Conservation (phyloP, 1,284 basidiomycete species). For the Xanthoconium separans region DNA sequence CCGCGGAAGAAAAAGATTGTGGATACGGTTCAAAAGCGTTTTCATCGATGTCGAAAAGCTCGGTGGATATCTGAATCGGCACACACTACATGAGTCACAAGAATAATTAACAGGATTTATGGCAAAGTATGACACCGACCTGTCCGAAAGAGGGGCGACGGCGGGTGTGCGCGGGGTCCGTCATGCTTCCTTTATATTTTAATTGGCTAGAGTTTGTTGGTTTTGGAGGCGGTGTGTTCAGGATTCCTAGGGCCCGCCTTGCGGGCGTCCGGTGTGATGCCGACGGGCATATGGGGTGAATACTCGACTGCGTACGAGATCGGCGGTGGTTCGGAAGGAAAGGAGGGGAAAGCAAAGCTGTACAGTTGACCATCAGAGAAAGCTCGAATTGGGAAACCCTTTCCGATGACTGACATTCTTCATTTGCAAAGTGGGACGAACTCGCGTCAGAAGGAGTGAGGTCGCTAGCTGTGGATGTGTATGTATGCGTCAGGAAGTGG, state of each 20-base stretch:
- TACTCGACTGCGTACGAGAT: constrained; percentile 56
- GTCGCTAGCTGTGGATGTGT: constrained; percentile 47
- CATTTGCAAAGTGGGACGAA: constrained; percentile 41
- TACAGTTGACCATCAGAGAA: constrained; percentile 17
- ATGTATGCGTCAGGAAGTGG: constrained; percentile 23
- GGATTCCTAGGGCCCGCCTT: constrained; percentile 33
- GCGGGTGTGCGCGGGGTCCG: constrained; percentile 68
- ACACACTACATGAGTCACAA: constrained; percentile 24
- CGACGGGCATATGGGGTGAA: constrained; percentile 29
- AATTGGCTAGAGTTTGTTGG: constrained; percentile 54
- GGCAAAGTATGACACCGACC: constrained; percentile 33
- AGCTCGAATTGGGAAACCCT: constrained; percentile 18
- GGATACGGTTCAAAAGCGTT: constrained; percentile 57
- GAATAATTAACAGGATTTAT: constrained; percentile 13
- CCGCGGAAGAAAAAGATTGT: constrained; percentile 40
- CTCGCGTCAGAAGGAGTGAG: constrained; percentile 44
- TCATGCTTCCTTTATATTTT: constrained; percentile 66
- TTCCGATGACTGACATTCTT: constrained; percentile 41
- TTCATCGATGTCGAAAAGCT: constrained; percentile 74
- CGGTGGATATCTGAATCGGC: constrained; percentile 43
- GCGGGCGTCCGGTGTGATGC: constrained; percentile 27
- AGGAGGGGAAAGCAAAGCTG: constrained; percentile 61
- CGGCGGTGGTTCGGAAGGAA: constrained; percentile 61
- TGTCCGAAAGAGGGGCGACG: constrained; percentile 54
- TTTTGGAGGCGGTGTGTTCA: constrained; percentile 70